Evolutionary conservation across 441 rosid species (phyloP).

Genomic region (Arabidopsis lyrata): DNA sequence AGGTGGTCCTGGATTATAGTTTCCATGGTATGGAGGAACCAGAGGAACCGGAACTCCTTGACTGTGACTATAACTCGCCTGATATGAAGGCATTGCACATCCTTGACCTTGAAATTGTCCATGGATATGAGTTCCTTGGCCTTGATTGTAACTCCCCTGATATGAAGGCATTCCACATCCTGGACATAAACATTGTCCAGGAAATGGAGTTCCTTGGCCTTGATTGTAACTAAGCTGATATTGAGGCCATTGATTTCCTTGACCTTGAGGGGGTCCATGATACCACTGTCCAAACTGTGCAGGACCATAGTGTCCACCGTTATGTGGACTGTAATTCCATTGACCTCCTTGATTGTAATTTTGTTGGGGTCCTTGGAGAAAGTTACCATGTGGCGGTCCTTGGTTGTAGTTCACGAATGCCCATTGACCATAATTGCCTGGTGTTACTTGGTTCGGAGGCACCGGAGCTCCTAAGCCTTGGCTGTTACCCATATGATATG

Average conservation of each 20-base stretch:
- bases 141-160: slow-evolving; percentile 24
- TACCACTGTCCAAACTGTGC: slow-evolving; percentile 38
- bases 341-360: slow-evolving; percentile 43
- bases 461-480: slow-evolving; percentile 34
- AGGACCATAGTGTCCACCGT: slow-evolving; percentile 44
- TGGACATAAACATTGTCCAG: slow-evolving; percentile 39
- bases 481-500: slow-evolving; percentile 34
- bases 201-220: slow-evolving; percentile 20
- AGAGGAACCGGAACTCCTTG: slow-evolving; percentile 28
- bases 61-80: slow-evolving; percentile 26
- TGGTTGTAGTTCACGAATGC: slow-evolving; percentile 28
- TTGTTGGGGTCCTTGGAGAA: slow-evolving; percentile 36
- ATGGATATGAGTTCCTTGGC: slow-evolving; percentile 18
- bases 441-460: slow-evolving; percentile 43
- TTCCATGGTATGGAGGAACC: slow-evolving; percentile 45
- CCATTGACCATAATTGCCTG: slow-evolving; percentile 35
- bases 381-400: slow-evolving; percentile 33
- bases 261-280: slow-evolving; percentile 34
- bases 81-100: slow-evolving; percentile 29
- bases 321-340: slow-evolving; percentile 42
- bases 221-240: slow-evolving; percentile 38
- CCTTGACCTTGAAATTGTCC: slow-evolving; percentile 37
- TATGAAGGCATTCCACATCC: slow-evolving; percentile 39
- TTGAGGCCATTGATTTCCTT: slow-evolving; percentile 34
- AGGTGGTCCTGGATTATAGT: slow-evolving; percentile 34